phyloP scores from a whole-genome alignment of 1,139 yeast species.

The Entelexis paramagnoliae region DNA sequence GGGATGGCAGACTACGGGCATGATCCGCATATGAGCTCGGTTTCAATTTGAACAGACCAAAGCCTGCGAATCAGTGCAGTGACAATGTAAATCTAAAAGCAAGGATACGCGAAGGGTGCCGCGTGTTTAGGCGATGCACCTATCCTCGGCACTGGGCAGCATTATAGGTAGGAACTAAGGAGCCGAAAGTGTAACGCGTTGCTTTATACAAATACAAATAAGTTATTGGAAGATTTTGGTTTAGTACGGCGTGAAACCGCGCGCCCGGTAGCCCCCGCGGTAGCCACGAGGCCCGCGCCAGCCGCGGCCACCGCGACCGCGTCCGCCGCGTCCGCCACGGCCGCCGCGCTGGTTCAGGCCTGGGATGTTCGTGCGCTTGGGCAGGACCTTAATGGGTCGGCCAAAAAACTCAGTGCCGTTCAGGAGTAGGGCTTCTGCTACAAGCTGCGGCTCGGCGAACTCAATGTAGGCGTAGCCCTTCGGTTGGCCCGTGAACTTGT shows the following conservation, averaged over 20 bases:
- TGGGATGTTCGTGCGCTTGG: slow-evolving; percentile 74
- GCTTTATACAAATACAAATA: slow-evolving; percentile 7
- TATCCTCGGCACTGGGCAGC: no score
- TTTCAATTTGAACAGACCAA: no score
- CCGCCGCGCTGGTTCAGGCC: slow-evolving; percentile 42
- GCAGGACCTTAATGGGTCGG: slow-evolving; percentile 57
- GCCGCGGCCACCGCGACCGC: slow-evolving; percentile 37
- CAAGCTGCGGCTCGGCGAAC: slow-evolving; percentile 54
- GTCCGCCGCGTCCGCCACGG: slow-evolving; percentile 42
- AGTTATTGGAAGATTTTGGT: neutral
- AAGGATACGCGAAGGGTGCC: no score
- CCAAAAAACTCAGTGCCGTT: slow-evolving; percentile 60
- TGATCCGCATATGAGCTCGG: slow-evolving; percentile 14
- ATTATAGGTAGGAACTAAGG: no score
- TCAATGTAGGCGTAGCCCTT: slow-evolving; percentile 83
- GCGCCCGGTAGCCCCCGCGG: slow-evolving; percentile 36
- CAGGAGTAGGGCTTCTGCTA: slow-evolving; percentile 53
- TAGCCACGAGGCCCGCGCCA: slow-evolving; percentile 33
- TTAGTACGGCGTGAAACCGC: slow-evolving; percentile 30
- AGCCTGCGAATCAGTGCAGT: no score
- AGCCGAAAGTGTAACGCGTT: neutral
- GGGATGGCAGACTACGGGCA: slow-evolving; percentile 32
- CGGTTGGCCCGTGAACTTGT: slow-evolving; percentile 58
- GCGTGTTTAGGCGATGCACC: no score
- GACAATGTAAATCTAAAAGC: no score